Percentiles rank a stretch among this genome's conserved stretches.
phyloP scores from a whole-genome alignment of 176 grass and related monocot species.

The Ensete ventricosum region DNA sequence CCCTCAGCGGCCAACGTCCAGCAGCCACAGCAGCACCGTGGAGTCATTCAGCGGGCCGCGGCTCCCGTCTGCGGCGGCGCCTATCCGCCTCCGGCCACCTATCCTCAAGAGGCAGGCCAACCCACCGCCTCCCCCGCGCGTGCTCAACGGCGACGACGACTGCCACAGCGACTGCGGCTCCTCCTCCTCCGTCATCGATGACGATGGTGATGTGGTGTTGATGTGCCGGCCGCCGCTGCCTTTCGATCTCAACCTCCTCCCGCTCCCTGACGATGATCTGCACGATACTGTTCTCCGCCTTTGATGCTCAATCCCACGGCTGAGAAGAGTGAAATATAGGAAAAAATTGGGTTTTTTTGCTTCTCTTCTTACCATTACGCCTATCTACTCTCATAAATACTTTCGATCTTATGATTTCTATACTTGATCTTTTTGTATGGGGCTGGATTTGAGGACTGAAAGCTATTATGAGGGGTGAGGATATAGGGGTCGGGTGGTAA shows the following conservation, averaged over 20 bases:
- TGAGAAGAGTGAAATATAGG: conserved; percentile 1
- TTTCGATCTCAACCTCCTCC: conserved; percentile 53
- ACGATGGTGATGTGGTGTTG: conserved; percentile 39
- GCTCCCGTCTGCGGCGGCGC: conserved; percentile 9
- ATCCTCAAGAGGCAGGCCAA: not conserved
- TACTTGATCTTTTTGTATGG: not conserved
- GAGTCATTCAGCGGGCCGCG: conserved; percentile 52
- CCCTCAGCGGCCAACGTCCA: conserved; percentile 33
- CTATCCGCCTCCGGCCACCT: conserved; percentile 11
- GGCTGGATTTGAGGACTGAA: too few relatives aligned
- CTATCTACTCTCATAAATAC: not conserved
- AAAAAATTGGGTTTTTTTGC: not conserved
- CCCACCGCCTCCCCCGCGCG: conserved; percentile 11
- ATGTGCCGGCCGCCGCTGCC: conserved; percentile 22
- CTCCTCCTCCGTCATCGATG: conserved; percentile 59
- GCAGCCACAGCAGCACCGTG: conserved; percentile 71
- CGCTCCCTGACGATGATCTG: conserved; percentile 5
- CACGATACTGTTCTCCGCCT: conserved; percentile 48
- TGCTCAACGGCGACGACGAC: conserved; percentile 27
- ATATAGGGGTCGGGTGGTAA: not conserved
- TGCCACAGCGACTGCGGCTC: conserved; percentile 74
- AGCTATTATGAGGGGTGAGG: not conserved
- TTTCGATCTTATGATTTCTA: conserved; percentile 11
- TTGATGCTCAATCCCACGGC: conserved; percentile 5
- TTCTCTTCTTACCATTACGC: not conserved